Base-by-base conservation (phyloP, 2,329 filamentous ascomycete genomes). In the Amylocarpus encephaloides region DNA sequence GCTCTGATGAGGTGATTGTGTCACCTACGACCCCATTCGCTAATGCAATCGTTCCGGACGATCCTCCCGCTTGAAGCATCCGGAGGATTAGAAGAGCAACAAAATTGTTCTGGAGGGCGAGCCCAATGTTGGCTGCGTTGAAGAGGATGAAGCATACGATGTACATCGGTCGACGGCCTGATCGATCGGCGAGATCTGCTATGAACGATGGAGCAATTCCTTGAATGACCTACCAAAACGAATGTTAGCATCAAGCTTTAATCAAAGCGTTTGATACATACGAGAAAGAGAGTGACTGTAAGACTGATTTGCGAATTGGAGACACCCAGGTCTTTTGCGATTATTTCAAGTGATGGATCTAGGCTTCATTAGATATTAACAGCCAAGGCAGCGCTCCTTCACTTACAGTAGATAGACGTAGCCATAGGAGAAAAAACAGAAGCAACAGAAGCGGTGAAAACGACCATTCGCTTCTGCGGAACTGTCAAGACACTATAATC, bases 1-100 rank as follows among this genome's bases (percentile, higher is more conserved):
- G 70, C 60, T 88, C 82, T 0, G 75, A 75, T 1, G 76, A 76
- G 0, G 80, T 83, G 10, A 78, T 71, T 6, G 85, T 70, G 60
- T 88, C 84, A 0, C 79, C 79, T 1, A 86, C 74, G 1, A 86
- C 76, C 0, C 77, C 83, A 26, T 71, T 71, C 0, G 71, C 71
- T 2, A 88, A 68, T 0, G 82, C 75, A 1, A 85, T 70, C 0
- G 80, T 83, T 1, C 75, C 76, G 51, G 75, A 78, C 36, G 74
- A 80, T 0, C 82, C 80, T 0, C 75, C 72, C 5, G 74, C 77
- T 83, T 62, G 54, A 10, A 57, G 80, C 59, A 74, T 75, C 2
- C 79, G 69, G 1, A 83, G 64, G 1, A 77, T 68, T 5, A 84
- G 57, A 2, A 84, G 65, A 0, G 76, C 69, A 0, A 67, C 65